A percentile compares a stretch with the other conserved stretches of the same genome.
Evolutionary conservation across 2,329 filamentous ascomycete genomes (phyloP).

Genomic region (Fusarium globosum): DNA sequence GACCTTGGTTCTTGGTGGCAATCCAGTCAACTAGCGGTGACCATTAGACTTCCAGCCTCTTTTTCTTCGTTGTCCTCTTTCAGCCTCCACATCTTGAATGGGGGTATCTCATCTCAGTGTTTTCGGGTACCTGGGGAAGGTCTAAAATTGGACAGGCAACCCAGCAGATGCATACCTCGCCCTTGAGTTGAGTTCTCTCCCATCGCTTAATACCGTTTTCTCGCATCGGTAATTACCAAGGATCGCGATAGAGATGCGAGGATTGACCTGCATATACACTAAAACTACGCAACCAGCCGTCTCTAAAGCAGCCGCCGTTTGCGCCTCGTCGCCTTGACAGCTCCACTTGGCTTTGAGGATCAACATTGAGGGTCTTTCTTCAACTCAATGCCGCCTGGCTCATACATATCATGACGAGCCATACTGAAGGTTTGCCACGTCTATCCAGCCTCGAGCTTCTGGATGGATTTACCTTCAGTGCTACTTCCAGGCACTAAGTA

Average conservation of each 20-base stretch:
- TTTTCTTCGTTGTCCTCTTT: constrained; percentile 14
- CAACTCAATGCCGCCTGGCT: constrained; percentile 25
- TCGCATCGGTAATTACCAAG: constrained; percentile 12
- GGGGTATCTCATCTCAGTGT: neutral
- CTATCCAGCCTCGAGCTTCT: constrained; percentile 9
- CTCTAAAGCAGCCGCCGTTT: constrained; percentile 43
- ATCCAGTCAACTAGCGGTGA: constrained; percentile 19
- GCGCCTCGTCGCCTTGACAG: constrained; percentile 42
- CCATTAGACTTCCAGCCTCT: constrained; percentile 35
- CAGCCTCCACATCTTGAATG: neutral
- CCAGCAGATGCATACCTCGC: neutral
- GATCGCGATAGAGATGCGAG: constrained; percentile 18
- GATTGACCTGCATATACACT: constrained; percentile 30
- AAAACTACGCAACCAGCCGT: constrained; percentile 34
- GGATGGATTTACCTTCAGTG: constrained; percentile 3
- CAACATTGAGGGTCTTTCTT: constrained; percentile 34
- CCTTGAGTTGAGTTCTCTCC: constrained; percentile 14
- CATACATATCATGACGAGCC: constrained; percentile 3
- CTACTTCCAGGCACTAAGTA: constrained; percentile 20
- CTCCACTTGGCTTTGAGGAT: constrained; percentile 42
- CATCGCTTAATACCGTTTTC: constrained; percentile 15
- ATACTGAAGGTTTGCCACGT: constrained; percentile 11
- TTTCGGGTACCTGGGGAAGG: neutral
- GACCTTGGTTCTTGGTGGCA: constrained; percentile 12
- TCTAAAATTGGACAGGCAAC: neutral